phyloP scores from a whole-genome alignment of 2,329 filamentous ascomycete species.

The Neoascochyta sp. region DNA sequence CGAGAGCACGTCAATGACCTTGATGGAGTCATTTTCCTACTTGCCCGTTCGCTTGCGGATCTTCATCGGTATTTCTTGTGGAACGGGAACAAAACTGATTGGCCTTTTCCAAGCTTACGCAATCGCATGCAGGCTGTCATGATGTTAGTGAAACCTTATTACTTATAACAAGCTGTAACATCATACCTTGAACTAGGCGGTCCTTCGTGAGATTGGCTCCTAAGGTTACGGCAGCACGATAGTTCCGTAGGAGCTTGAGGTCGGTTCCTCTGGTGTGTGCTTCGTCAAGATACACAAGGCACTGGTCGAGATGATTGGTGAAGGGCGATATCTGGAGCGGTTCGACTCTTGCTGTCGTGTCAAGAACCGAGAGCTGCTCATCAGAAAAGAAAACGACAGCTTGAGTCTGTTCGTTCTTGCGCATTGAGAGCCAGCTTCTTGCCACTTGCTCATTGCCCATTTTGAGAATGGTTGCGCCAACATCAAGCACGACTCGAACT shows the following conservation, averaged over 20 bases:
- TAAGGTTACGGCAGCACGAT: conserved; percentile 64
- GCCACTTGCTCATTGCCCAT: conserved; percentile 45
- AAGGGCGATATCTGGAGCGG: conserved; percentile 58
- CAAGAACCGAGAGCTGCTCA: conserved; percentile 55
- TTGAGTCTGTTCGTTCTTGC: conserved; percentile 42
- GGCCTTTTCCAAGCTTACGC: conserved; percentile 59
- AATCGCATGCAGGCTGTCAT: conserved; percentile 52
- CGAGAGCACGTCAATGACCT: conserved; percentile 53
- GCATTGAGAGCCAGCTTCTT: conserved; percentile 48
- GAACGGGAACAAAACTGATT: conserved; percentile 62
- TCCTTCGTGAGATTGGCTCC: conserved; percentile 66
- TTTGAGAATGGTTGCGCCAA: conserved; percentile 67
- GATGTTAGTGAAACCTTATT: conserved; percentile 7
- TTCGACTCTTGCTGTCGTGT: conserved; percentile 47
- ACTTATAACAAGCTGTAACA: too few relatives aligned
- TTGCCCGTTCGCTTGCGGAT: conserved; percentile 40
- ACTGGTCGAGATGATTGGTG: conserved; percentile 52
- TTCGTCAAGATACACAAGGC: conserved; percentile 67
- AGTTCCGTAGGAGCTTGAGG: conserved; percentile 55
- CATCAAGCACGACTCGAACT: conserved; percentile 63
- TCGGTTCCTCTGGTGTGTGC: conserved; percentile 69
- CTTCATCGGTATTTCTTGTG: conserved; percentile 56
- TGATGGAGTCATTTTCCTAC: conserved; percentile 29
- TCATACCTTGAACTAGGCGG: conserved; percentile 59
- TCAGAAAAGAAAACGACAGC: conserved; percentile 53